phyloP scores from a whole-genome alignment of 2,329 filamentous ascomycete species.

The Penicillium expansum region DNA sequence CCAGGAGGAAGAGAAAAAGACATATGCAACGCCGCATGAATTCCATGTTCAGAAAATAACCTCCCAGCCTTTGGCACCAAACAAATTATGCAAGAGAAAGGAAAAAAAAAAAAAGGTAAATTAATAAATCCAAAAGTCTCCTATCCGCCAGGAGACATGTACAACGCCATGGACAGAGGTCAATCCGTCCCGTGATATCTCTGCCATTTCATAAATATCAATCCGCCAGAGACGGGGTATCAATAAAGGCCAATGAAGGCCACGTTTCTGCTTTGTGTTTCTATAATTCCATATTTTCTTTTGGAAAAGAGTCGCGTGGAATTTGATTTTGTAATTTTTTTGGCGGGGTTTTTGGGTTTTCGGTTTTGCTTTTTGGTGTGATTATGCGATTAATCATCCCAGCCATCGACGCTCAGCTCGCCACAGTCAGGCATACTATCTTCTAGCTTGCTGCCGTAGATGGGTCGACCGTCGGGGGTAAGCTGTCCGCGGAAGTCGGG shows the following conservation, averaged over 20 bases:
- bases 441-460: slow-evolving; percentile 38
- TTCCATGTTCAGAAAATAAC: slow-evolving; percentile 26
- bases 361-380: slow-evolving; percentile 6
- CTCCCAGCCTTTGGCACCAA: slow-evolving; percentile 25
- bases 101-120: background rate
- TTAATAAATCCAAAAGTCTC: slow-evolving; percentile 20
- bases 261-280: background rate
- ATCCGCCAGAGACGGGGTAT: slow-evolving; percentile 25
- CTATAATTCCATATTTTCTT: slow-evolving; percentile 7
- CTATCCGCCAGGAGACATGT: slow-evolving; percentile 20
- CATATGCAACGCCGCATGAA: slow-evolving; percentile 24
- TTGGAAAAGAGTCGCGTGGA: background rate
- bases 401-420: slow-evolving; percentile 35
- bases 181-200: slow-evolving; percentile 15
- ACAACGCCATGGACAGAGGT: slow-evolving; percentile 22
- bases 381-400: slow-evolving; percentile 31
- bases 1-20: background rate
- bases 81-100: slow-evolving; percentile 29
- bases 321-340: background rate
- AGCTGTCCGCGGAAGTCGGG: slow-evolving; percentile 45
- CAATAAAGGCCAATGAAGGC: slow-evolving; percentile 10
- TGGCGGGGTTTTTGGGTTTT: background rate
- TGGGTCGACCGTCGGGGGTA: slow-evolving; percentile 43
- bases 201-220: slow-evolving; percentile 12
- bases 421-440: slow-evolving; percentile 33